Conservation (phyloP, 1,139 yeast species). For the Yamadazyma membranifaciens region DNA sequence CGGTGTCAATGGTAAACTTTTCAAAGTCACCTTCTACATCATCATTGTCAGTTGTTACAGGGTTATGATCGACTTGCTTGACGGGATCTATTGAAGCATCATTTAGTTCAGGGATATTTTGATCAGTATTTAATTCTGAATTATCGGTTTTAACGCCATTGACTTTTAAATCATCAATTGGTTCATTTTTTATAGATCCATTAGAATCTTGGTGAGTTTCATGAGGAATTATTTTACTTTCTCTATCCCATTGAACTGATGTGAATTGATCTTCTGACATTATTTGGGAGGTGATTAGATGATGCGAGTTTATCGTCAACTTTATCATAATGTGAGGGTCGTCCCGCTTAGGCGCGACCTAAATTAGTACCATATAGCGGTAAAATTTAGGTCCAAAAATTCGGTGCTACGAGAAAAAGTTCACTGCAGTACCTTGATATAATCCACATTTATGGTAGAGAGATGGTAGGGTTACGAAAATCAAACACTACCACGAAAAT, state of each 20-base stretch:
- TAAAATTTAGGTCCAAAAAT: too few species aligned
- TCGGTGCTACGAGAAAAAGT: too few species aligned
- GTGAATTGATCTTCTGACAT: conserved; percentile 49
- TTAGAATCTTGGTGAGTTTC: too few species aligned
- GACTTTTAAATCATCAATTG: neutral
- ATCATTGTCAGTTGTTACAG: neutral
- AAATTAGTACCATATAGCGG: too few species aligned
- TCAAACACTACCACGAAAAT: too few species aligned
- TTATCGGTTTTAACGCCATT: neutral
- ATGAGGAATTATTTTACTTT: conserved; percentile 12
- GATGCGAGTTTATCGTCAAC: neutral
- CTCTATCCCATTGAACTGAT: conserved; percentile 59
- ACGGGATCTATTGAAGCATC: neutral
- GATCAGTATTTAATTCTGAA: too few species aligned
- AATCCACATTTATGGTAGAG: too few species aligned
- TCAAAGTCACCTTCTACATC: conserved; percentile 15
- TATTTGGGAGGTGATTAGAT: neutral
- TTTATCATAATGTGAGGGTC: neutral
- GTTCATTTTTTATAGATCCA: neutral
- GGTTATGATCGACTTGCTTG: too few species aligned
- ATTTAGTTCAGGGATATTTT: too few species aligned
- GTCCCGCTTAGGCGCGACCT: neutral
- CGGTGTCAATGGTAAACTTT: conserved; percentile 31
- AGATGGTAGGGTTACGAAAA: too few species aligned
- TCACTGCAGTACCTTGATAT: too few species aligned